Conservation (phyloP, 768 basidiomycete genomes). For the Boletus rex-veris region DNA sequence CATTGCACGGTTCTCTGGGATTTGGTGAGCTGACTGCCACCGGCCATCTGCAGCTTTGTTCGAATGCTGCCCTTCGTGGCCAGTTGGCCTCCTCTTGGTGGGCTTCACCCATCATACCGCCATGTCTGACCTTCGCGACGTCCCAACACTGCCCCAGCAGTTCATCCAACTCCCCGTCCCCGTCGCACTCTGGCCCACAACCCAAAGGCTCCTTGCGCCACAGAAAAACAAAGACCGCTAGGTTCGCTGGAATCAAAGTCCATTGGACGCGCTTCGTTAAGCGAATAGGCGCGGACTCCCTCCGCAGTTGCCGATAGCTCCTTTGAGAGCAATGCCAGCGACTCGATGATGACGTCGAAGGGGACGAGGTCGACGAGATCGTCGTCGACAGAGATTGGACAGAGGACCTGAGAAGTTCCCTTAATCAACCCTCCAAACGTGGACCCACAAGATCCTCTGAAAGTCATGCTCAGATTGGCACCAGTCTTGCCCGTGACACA, state of each 20-base stretch:
- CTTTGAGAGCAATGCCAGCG: slow-evolving; percentile 34
- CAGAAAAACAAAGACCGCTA: slow-evolving; percentile 37
- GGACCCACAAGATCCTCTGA: slow-evolving; percentile 50
- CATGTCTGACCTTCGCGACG: slow-evolving; percentile 1
- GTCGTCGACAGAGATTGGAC: slow-evolving; percentile 73
- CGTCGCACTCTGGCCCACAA: slow-evolving; percentile 31
- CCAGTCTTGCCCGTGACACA: slow-evolving; percentile 39
- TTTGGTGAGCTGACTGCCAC: slow-evolving; percentile 8
- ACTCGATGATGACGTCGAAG: slow-evolving; percentile 28
- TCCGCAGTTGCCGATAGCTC: slow-evolving; percentile 50
- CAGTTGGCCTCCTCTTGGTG: neutral
- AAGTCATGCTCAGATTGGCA: slow-evolving; percentile 33
- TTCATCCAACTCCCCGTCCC: slow-evolving; percentile 40
- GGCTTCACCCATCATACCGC: neutral
- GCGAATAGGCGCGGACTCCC: slow-evolving; percentile 51
- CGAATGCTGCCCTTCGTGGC: neutral
- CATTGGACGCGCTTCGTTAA: slow-evolving; percentile 52
- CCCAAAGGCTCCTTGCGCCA: slow-evolving; percentile 18
- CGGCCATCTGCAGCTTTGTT: neutral
- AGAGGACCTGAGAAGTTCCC: slow-evolving; percentile 53
- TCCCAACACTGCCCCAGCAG: slow-evolving; percentile 7
- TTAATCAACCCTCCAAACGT: slow-evolving; percentile 50
- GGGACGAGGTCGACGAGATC: slow-evolving; percentile 39
- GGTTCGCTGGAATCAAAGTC: slow-evolving; percentile 37
- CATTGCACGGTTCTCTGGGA: neutral